phyloP scores from a whole-genome alignment of 768 basidiomycete species.

The Galerina marginata region DNA sequence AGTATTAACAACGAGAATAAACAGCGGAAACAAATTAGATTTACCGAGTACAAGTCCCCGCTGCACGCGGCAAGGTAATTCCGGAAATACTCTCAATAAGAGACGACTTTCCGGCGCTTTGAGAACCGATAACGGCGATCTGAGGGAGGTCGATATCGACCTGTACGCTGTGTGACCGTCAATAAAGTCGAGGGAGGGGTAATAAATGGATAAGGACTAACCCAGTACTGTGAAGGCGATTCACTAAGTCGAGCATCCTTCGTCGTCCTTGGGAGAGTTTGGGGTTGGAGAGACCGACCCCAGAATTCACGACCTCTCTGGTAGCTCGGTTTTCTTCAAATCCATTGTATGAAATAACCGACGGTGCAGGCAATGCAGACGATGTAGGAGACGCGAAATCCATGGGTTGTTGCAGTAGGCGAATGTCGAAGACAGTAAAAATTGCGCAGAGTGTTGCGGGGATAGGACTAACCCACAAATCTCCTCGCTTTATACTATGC shows the following conservation, averaged over 20 bases:
- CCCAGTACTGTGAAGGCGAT: constrained; percentile 67
- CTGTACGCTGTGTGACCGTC: constrained; percentile 52
- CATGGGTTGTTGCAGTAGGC: no score
- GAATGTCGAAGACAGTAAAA: no score
- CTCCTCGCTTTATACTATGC: no score
- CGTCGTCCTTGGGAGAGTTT: constrained; percentile 44
- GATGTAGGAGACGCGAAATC: no score
- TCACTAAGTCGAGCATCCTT: constrained; percentile 61
- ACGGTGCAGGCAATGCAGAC: no score
- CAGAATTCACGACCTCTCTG: neutral
- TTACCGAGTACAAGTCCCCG: constrained; percentile 80
- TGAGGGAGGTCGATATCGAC: constrained; percentile 74
- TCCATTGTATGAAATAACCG: no score
- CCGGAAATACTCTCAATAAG: constrained; percentile 81
- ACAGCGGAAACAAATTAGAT: neutral
- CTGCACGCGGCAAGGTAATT: constrained; percentile 68
- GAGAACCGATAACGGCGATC: constrained; percentile 75
- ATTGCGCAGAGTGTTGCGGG: no score
- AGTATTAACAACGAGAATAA: neutral
- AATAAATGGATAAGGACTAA: constrained; percentile 27
- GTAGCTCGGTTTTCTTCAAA: neutral
- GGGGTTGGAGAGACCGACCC: constrained; percentile 58
- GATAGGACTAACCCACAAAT: no score
- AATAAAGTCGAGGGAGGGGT: neutral
- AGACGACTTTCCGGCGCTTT: constrained; percentile 79